Percentiles rank a stretch among this genome's conserved stretches.
These are phyloP conservation scores for Cydonia oblonga DNA, from an alignment of 331 rosid species.

Conservation along the genomic window DNA sequence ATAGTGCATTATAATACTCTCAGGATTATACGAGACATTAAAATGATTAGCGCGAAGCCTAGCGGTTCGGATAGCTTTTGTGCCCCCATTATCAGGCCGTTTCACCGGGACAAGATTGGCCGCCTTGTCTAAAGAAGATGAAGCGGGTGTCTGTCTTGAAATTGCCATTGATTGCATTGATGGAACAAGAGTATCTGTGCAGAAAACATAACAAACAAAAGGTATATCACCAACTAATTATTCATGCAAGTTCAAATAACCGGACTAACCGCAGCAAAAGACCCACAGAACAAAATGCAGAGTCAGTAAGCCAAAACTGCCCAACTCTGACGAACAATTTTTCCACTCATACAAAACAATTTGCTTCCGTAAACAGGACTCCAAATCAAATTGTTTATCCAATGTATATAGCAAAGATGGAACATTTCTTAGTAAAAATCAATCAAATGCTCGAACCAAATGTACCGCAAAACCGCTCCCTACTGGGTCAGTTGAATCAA, in stretches of 20 bases:
- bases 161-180: conserved; percentile 10
- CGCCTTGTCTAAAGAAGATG: background rate
- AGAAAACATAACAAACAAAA: background rate
- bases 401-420: background rate
- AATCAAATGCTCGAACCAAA: background rate
- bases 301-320: background rate
- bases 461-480: background rate
- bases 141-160: background rate
- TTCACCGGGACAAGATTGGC: conserved; percentile 25
- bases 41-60: conserved; percentile 52
- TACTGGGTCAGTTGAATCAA: background rate
- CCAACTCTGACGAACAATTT: background rate
- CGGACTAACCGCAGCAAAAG: background rate
- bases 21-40: conserved; percentile 31
- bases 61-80: conserved; percentile 11
- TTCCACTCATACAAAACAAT: background rate
- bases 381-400: background rate
- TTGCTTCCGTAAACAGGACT: background rate
- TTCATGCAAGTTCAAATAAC: background rate
- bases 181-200: conserved; percentile 19
- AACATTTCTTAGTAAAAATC: background rate
- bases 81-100: conserved; percentile 63
- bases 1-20: conserved; percentile 43
- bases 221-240: background rate
- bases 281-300: background rate